phyloP scores from a whole-genome alignment of 768 basidiomycete species.

The Hortiboletus campestris region DNA sequence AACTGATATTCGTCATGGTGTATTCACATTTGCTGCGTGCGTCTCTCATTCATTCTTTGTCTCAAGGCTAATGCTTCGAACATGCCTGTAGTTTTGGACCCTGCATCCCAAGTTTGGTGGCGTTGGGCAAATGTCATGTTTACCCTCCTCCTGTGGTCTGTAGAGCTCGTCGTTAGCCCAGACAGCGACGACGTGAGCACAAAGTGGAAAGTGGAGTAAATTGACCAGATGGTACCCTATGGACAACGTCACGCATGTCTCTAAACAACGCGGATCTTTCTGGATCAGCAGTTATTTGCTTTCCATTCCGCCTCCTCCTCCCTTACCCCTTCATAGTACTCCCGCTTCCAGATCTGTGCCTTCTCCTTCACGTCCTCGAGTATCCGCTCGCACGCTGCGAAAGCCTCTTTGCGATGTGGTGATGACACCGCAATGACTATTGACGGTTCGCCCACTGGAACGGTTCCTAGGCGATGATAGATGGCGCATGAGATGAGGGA shows the following conservation, averaged over 20 bases:
- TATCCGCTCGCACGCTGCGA: conserved; percentile 74
- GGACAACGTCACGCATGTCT: conserved; percentile 5
- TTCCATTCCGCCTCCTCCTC: conserved; percentile 71
- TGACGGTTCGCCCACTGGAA: conserved; percentile 76
- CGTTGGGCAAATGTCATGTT: conserved; percentile 90
- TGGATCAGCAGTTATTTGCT: conserved; percentile 42
- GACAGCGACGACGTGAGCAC: conserved; percentile 66
- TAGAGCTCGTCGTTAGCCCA: conserved; percentile 77
- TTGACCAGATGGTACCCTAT: conserved; percentile 6
- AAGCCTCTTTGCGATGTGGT: conserved; percentile 81
- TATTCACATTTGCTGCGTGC: conserved; percentile 83
- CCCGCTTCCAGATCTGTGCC: conserved; percentile 90
- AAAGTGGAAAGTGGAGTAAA: conserved; percentile 73
- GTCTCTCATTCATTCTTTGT: conserved; percentile 28
- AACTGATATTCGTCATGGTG: conserved; percentile 81
- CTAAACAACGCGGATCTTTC: conserved; percentile 1
- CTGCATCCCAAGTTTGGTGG: conserved; percentile 93
- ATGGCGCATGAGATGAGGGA: conserved; percentile 59
- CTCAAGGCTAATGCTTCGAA: not conserved
- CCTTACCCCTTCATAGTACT: conserved; percentile 72
- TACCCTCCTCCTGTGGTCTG: conserved; percentile 77
- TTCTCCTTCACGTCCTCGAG: conserved; percentile 83
- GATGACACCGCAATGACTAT: conserved; percentile 85
- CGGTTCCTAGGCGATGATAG: conserved; percentile 74
- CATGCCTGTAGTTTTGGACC: conserved; percentile 65